Base-by-base conservation (phyloP, 1,139 yeast species). In the Magnusiomyces suaveolens region DNA sequence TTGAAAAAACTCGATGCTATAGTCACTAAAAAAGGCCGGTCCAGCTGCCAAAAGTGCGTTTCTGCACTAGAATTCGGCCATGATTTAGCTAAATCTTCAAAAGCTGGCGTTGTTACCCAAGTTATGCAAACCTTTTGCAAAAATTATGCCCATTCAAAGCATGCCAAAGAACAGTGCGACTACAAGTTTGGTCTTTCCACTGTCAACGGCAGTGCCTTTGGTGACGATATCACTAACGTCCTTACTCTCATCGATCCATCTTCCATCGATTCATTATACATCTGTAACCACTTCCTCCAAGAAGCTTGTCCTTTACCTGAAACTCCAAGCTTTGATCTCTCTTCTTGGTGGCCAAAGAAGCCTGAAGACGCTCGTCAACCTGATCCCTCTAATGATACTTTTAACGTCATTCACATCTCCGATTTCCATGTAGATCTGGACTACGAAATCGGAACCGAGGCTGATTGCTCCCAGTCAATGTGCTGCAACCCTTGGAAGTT, bases 381-480 rank as follows among this genome's bases (percentile, higher is more conserved):
- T 6, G 62, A 61, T 21, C 68, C 74, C n/a, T 54, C 60, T 25
- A 68, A 71, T 23, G 72, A 72, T 52, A 72, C 75, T 8, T 79
- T 81, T 68, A 79, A 81, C 58, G 85, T 81, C 20, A 70, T 81
- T 56, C 87, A 82, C 62, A 62, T 82, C 41, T 75, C 81, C 39
- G 87, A 82, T 64, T 78, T 81, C 70, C 87, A 82, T 64, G 68
- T 80, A 51, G 79, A 81, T 64, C 66, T 76, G 56, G 75, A 79
- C 55, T 82, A 79, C 66, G 65, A 71, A 23, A 70, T 79, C n/a
- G 86, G 85, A 21, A 65, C 79, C 14, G 87, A 82, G 66, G 76
- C 79, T 32, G 79, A 81, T 63, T 81, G 86, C 68, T 68, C 83
- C 2, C 62, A 62, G 50, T 64, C 65, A 44, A 70, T 75, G 64